Conservation (phyloP, 306 rosid species). For the Canavalia gladiata region DNA sequence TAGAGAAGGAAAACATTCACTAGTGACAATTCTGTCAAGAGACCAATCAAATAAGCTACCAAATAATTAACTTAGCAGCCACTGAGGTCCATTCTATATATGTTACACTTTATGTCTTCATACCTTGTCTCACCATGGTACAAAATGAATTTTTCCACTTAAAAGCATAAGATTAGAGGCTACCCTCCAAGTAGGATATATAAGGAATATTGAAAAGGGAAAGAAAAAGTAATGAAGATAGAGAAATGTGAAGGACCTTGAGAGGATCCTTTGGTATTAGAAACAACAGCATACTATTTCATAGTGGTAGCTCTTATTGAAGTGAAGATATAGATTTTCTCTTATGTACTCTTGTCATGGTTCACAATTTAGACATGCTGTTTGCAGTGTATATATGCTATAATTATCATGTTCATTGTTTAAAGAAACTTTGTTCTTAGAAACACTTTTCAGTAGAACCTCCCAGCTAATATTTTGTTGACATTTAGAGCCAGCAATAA, state of each 20-base stretch:
- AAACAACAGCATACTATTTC: conserved; percentile 8
- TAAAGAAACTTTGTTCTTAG: background rate
- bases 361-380: background rate
- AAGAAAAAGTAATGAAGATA: background rate
- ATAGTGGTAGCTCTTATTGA: background rate
- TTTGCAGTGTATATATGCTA: background rate
- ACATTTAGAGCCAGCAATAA: background rate
- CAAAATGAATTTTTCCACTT: background rate
- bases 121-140: conserved; percentile 4
- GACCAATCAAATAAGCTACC: background rate
- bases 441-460: background rate
- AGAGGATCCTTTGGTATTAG: background rate
- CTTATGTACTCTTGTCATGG: background rate
- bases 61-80: background rate
- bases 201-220: conserved; percentile 4
- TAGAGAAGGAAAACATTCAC: background rate
- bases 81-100: background rate
- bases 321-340: conserved; percentile 1
- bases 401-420: background rate
- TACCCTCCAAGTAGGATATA: background rate
- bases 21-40: background rate
- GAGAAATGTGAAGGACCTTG: background rate
- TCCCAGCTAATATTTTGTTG: background rate
- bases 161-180: background rate
- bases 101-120: background rate